Percentiles rank a stretch among this genome's conserved stretches.
Conservation (phyloP, 768 basidiomycete genomes). For the Pleurotus djamor region DNA sequence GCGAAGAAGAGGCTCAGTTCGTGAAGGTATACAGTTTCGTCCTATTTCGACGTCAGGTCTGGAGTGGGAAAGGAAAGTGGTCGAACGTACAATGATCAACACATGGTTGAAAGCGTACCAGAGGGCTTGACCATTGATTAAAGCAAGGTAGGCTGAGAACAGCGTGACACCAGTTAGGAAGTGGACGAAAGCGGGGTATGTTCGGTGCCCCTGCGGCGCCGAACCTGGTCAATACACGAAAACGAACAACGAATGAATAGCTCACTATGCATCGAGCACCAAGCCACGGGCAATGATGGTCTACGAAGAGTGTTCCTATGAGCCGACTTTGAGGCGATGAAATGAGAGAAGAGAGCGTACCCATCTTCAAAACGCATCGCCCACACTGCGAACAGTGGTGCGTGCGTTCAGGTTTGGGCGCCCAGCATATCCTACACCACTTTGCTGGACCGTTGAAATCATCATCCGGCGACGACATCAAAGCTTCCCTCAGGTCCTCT, state of each 20-base stretch:
- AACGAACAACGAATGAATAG: not conserved
- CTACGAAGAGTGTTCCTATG: slow-evolving; percentile 27
- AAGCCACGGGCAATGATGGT: slow-evolving; percentile 89
- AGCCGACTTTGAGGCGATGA: too few relatives aligned
- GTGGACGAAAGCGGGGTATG: slow-evolving; percentile 82
- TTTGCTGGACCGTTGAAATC: slow-evolving; percentile 53
- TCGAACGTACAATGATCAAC: slow-evolving; percentile 50
- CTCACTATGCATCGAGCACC: slow-evolving; percentile 75
- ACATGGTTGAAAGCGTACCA: slow-evolving; percentile 68
- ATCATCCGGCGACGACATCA: slow-evolving; percentile 45
- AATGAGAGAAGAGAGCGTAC: slow-evolving; percentile 28
- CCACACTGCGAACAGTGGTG: slow-evolving; percentile 79
- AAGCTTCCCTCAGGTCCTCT: slow-evolving; percentile 49
- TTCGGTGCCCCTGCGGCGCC: slow-evolving; percentile 73
- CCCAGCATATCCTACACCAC: slow-evolving; percentile 82
- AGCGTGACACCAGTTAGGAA: slow-evolving; percentile 65
- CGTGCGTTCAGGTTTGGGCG: slow-evolving; percentile 74
- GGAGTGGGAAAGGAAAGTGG: not conserved
- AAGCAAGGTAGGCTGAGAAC: slow-evolving; percentile 59
- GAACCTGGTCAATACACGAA: not conserved
- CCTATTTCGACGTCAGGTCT: slow-evolving; percentile 30
- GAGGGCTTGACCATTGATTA: slow-evolving; percentile 50
- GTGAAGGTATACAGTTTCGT: slow-evolving; percentile 67
- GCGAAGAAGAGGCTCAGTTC: slow-evolving; percentile 62
- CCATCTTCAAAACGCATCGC: slow-evolving; percentile 84